Evolutionary conservation across 768 basidiomycete species (phyloP), one percentile per base, ranked within the genome.

Genomic region (Scleroderma bovista): DNA sequence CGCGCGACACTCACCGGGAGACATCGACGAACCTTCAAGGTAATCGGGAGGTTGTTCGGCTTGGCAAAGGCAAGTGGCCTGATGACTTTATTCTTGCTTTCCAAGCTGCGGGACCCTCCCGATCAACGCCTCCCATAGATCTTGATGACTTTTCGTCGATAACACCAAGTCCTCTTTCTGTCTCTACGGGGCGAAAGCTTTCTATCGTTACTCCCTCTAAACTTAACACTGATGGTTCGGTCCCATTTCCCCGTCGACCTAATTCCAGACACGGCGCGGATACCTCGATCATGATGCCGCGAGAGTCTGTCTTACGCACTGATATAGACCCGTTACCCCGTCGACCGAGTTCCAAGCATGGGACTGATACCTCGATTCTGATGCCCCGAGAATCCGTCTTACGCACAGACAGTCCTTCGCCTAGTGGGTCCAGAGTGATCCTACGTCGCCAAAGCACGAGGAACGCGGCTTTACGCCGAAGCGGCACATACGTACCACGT

Each of bases 61-160:
- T 88, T 31, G 80, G 81, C 31, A 86, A 88, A 63, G 87, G 84
- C 51, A 88, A 85, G 65, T 89, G 86, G 86, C 86, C 88, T 0
- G 86, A 88, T 66, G 87, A 88, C 64, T 86, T 88, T 62, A 62
- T 89, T 48, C 80, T 81, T 55, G 80, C 72, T 24, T 78, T 86
- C 52, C 72, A 73, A 47, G 44, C 37, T 19, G 54, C 52, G 37
- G 55, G 46, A 48, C 62, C 64, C 66, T 37, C 58, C 45, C 64
- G 51, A 49, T 62, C 62, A 44, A 66, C 67, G 49, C 64, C 70
- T 19, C 49, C 47, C 45, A 20, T 33, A 16, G 60, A 62, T 52
- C 60, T 59, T 51, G 54, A 53, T 33, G 61, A 62, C 40, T 56
- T 54, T 22, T 51, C n/a, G n/a, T n/a, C 51, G 31, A 36, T 48